Evolutionary conservation across 441 rosid species (phyloP).

Genomic region (Syzygium syzygioides): DNA sequence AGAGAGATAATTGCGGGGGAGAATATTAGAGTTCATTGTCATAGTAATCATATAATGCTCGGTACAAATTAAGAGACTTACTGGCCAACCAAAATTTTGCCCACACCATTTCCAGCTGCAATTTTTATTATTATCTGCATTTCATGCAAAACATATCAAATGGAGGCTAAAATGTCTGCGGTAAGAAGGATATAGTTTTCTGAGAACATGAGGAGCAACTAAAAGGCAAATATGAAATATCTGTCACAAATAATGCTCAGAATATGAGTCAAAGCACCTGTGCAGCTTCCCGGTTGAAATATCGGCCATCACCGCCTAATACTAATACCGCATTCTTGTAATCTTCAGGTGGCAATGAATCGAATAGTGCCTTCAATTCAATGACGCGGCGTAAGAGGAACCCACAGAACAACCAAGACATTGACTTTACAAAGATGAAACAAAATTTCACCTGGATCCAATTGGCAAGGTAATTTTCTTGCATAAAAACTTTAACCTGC

Average conservation of each 20-base stretch:
- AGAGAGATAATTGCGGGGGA: neutral
- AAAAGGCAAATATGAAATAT: neutral
- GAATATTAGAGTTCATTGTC: neutral
- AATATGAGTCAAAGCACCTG: conserved; percentile 40
- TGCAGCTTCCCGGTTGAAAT: conserved; percentile 77
- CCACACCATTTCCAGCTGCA: conserved; percentile 95
- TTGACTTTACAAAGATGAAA: neutral
- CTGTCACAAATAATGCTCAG: neutral
- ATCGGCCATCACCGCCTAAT: conserved; percentile 94
- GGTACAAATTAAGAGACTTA: conserved; percentile 27
- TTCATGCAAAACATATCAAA: neutral
- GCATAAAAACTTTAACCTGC: conserved; percentile 83
- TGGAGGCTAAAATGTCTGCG: neutral
- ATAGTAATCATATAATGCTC: neutral
- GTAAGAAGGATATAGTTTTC: neutral
- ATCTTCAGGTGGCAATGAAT: conserved; percentile 76
- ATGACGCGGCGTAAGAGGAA: neutral
- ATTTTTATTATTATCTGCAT: conserved; percentile 84
- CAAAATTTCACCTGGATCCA: conserved; percentile 79
- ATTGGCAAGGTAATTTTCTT: conserved; percentile 84
- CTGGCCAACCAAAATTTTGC: conserved; percentile 78
- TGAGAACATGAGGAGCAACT: neutral
- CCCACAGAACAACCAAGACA: neutral
- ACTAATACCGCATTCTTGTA: conserved; percentile 72
- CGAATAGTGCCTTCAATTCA: conserved; percentile 63